phyloP scores from a whole-genome alignment of 2,329 filamentous ascomycete species.

The Apiospora koreana region DNA sequence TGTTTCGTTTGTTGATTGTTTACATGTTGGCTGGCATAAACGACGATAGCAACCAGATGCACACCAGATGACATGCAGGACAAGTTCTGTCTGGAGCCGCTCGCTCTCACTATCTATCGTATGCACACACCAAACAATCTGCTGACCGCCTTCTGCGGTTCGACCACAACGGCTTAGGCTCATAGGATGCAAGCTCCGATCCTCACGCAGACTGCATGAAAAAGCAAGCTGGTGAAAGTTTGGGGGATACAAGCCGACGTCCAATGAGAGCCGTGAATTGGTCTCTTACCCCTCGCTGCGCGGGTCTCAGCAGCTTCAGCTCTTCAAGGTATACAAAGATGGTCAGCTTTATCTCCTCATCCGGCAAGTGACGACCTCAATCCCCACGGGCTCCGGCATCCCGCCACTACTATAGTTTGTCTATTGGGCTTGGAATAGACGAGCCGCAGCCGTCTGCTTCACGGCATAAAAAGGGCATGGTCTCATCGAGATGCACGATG shows the following conservation, averaged over 20 bases:
- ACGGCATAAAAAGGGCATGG: not conserved
- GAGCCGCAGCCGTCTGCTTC: not conserved
- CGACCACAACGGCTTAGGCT: not conserved
- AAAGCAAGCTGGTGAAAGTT: slow-evolving; percentile 8
- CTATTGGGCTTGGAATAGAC: not conserved
- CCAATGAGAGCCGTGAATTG: not conserved
- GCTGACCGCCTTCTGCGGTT: slow-evolving; percentile 11
- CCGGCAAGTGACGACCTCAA: not conserved
- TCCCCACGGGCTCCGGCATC: not conserved
- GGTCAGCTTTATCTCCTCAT: slow-evolving; percentile 2
- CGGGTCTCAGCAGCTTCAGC: slow-evolving; percentile 11
- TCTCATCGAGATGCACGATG: slow-evolving; percentile 7
- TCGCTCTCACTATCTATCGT: not conserved
- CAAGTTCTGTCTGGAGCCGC: not conserved
- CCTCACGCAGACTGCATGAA: slow-evolving; percentile 6
- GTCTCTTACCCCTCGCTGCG: not conserved
- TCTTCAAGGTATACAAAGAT: not conserved
- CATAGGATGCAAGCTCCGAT: not conserved
- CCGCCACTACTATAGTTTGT: slow-evolving; percentile 4
- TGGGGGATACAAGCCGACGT: not conserved
- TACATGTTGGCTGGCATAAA: not conserved
- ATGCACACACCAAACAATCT: not conserved
- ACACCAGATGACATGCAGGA: not conserved
- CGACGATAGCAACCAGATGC: slow-evolving; percentile 5
- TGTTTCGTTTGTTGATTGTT: slow-evolving; percentile 10